Percentiles rank a stretch among this genome's conserved stretches.
Conservation (phyloP, 441 rosid species). For the Aquilaria agallochum region DNA sequence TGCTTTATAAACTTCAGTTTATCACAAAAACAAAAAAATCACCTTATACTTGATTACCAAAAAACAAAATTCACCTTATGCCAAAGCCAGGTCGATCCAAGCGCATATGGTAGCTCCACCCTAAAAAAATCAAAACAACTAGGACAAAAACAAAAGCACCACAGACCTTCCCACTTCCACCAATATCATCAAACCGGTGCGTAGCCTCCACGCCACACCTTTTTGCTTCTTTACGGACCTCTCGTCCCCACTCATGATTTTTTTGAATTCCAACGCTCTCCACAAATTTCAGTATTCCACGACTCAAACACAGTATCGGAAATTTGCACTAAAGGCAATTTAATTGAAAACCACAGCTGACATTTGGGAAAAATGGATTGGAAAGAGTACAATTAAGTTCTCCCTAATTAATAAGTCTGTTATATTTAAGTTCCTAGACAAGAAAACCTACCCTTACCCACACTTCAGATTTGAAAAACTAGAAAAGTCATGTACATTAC, state of each 20-base stretch:
- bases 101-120: too few species aligned
- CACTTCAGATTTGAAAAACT: conserved; percentile 12
- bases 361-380: neutral
- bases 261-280: conserved; percentile 42
- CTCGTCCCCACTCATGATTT: conserved; percentile 21
- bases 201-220: conserved; percentile 12
- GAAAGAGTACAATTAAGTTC: conserved; percentile 16
- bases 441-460: conserved; percentile 33
- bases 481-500: conserved; percentile 15
- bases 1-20: too few species aligned
- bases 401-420: conserved; percentile 18
- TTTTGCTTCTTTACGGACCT: neutral
- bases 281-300: neutral
- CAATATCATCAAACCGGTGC: neutral
- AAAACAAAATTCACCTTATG: too few species aligned
- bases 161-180: too few species aligned
- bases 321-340: neutral
- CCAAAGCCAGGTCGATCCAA: too few species aligned
- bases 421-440: conserved; percentile 18
- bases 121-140: too few species aligned
- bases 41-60: too few species aligned
- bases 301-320: neutral
- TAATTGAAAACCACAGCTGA: neutral
- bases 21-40: too few species aligned
- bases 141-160: too few species aligned